A percentile compares a stretch with the other conserved stretches of the same genome.
Evolutionary conservation across 306 rosid genomes (phyloP).

Genomic region (Mucuna pruriens): DNA sequence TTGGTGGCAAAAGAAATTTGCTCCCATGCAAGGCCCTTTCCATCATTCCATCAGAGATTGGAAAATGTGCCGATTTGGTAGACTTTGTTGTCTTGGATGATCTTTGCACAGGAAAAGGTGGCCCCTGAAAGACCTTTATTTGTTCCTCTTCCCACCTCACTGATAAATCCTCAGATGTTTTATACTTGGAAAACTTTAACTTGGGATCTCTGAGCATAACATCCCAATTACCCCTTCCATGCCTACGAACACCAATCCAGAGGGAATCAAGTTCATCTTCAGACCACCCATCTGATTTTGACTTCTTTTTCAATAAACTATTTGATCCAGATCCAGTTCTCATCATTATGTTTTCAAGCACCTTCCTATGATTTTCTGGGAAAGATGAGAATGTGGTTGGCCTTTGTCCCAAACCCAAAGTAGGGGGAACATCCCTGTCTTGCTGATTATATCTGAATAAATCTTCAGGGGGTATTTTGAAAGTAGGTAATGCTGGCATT

Average conservation of each 20-base stretch:
- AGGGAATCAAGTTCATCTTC: conserved; percentile 98
- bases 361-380: conserved; percentile 95
- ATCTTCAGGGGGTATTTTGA: conserved; percentile 82
- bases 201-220: conserved; percentile 86
- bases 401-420: conserved; percentile 83
- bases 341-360: conserved; percentile 98
- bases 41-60: conserved; percentile 98
- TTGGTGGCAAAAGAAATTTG: conserved; percentile 77
- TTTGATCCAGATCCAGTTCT: conserved; percentile 80
- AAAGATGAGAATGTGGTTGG: conserved; percentile 68
- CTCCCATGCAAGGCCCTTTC: conserved; percentile 93
- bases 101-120: conserved; percentile 63
- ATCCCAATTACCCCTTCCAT: conserved; percentile 97
- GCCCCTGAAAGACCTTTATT: conserved; percentile 78
- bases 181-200: conserved; percentile 80
- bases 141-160: conserved; percentile 97
- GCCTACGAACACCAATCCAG: conserved; percentile 99
- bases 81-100: conserved; percentile 63
- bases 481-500: conserved; percentile 73
- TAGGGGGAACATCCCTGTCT: conserved; percentile 69
- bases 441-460: conserved; percentile 70
- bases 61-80: conserved; percentile 69
- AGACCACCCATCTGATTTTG: conserved; percentile 83
- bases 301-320: conserved; percentile 60
- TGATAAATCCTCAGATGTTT: conserved; percentile 76